Evolutionary conservation across 2,329 filamentous ascomycete genomes (phyloP), one percentile per base, ranked within the genome.

Genomic region (Trichoderma oligosporum): DNA sequence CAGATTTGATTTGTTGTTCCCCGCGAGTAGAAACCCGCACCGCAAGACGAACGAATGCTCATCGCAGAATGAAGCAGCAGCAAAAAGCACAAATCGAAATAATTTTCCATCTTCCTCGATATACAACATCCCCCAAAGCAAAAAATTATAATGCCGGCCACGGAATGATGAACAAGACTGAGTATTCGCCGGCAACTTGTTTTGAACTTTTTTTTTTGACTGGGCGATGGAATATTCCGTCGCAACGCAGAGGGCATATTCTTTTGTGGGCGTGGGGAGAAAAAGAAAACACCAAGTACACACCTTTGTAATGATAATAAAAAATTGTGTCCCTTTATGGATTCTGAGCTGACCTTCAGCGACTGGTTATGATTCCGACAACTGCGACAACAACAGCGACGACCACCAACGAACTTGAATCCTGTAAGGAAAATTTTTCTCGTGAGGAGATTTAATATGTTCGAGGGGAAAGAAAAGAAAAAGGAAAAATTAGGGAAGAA

Each of bases 371-470:
- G 24, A 24, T 36, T 57, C 38, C 54, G 45, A 57, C 54, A 48
- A 57, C 54, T 20, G 54, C 54, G 38, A 57, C 54, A 57, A 57
- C 54, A 48, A 57, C 54, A 11, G 55, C 55, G 55, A 57, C 55
- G 47, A 52, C 46, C 55, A 38, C 46, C 45, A 46, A 52, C 45
- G 33, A 44, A 41, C 53, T 47, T 48, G 35, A 33, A 33, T 31
- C 41, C 53, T 35, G 44, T 16, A 36, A n/a, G 51, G 18, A 59
- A 59, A 56, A 41, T 12, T 57, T 57, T 59, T 57, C 44, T 51
- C 39, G 51, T 45, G 41, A 54, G 51, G 51, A 54, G 39, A 45
- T 45, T 38, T 45, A 36, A 45, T 44, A 54, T 36, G 44, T 51
- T 41, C 31, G 45, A 58, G 55, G 45, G 58, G 49, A 55, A 51